phyloP scores from a whole-genome alignment of 1,284 basidiomycete genomes.

The Sanguinoderma infundibulare region DNA sequence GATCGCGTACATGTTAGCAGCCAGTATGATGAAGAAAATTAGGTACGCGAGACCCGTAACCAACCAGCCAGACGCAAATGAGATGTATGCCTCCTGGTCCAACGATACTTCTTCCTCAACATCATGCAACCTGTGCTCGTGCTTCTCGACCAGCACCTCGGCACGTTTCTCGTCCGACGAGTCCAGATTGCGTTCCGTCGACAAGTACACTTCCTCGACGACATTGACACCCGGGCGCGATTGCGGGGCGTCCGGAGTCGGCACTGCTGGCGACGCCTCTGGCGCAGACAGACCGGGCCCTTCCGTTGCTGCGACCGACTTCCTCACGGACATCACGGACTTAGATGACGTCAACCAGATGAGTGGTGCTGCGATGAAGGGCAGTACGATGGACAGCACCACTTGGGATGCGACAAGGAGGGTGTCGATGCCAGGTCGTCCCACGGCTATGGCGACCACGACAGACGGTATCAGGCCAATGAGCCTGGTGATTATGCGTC shows the following conservation, averaged over 20 bases:
- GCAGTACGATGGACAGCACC: constrained; percentile 84
- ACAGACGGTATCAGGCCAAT: constrained; percentile 92
- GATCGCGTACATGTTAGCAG: constrained; percentile 73
- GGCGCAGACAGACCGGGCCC: background rate
- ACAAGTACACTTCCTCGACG: constrained; percentile 9
- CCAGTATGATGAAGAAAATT: constrained; percentile 65
- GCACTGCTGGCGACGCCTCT: constrained; percentile 4
- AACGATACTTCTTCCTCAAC: constrained; percentile 13
- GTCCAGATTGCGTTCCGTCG: background rate
- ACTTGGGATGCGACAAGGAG: constrained; percentile 91
- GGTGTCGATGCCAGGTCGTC: constrained; percentile 75
- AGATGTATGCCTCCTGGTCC: constrained; percentile 42
- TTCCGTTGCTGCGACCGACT: background rate
- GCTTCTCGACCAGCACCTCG: constrained; percentile 21
- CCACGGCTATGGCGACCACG: constrained; percentile 80
- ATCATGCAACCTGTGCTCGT: constrained; percentile 21
- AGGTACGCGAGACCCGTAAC: constrained; percentile 54
- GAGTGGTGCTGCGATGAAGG: constrained; percentile 84
- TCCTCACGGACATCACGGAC: constrained; percentile 67
- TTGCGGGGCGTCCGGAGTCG: background rate
- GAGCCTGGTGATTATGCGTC: constrained; percentile 83
- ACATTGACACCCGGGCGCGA: constrained; percentile 8
- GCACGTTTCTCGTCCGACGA: constrained; percentile 15
- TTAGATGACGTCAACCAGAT: constrained; percentile 77
- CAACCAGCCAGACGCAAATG: constrained; percentile 66